Percentiles rank a stretch among this genome's conserved stretches.
Conservation (phyloP, 495 filamentous ascomycete genomes). For the Talaromyces borbonicus region DNA sequence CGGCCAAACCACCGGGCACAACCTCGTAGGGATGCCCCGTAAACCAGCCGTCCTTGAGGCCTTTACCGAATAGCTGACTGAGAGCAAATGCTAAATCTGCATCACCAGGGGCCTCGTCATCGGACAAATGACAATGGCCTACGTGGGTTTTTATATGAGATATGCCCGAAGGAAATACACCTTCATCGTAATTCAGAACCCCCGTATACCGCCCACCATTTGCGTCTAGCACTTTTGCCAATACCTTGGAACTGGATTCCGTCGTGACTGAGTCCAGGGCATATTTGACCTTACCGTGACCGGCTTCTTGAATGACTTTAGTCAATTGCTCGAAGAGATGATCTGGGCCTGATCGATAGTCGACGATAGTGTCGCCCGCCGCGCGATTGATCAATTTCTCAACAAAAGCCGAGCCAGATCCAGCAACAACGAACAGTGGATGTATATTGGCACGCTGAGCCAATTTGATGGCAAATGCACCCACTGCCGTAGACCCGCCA, state of each 20-base stretch:
- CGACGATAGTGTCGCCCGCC: conserved; percentile 61
- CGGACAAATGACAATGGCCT: neutral
- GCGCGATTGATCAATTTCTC: conserved; percentile 46
- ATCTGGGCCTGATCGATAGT: conserved; percentile 49
- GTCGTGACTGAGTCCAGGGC: conserved; percentile 53
- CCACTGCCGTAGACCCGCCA: conserved; percentile 57
- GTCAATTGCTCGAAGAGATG: conserved; percentile 12
- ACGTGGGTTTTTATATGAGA: neutral
- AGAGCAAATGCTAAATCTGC: conserved; percentile 51
- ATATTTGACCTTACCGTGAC: conserved; percentile 19
- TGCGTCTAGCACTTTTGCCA: neutral
- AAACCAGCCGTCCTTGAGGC: conserved; percentile 51
- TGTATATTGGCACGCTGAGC: conserved; percentile 14
- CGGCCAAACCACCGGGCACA: conserved; percentile 46
- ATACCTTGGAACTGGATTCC: conserved; percentile 17
- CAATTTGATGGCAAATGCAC: conserved; percentile 46
- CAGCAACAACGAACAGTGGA: conserved; percentile 62
- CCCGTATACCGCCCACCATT: conserved; percentile 16
- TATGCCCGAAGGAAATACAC: neutral
- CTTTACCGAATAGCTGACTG: conserved; percentile 37
- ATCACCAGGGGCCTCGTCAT: conserved; percentile 8
- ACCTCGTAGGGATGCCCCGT: conserved; percentile 52
- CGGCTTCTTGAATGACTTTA: neutral
- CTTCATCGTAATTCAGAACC: conserved; percentile 33
- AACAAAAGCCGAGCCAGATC: conserved; percentile 45